phyloP scores from a whole-genome alignment of 345 rosid species.

The Gossypium mustelinum region DNA sequence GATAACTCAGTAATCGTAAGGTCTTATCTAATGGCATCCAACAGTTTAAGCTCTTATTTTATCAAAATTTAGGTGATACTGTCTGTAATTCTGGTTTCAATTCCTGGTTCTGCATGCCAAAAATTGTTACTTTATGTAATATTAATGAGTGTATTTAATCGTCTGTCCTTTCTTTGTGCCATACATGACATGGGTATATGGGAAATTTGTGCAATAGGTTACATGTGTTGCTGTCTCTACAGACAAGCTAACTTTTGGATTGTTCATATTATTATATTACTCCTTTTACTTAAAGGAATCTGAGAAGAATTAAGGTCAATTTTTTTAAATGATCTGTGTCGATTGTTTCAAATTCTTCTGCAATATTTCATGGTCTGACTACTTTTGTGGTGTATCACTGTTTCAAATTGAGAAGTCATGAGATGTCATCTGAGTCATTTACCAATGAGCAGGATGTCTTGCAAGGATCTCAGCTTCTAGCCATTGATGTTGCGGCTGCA shows the following conservation, averaged over 20 bases:
- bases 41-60: not conserved
- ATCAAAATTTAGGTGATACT: not conserved
- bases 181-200: not conserved
- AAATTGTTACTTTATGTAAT: not conserved
- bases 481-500: slow-evolving; percentile 85
- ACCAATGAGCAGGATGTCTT: slow-evolving; percentile 69
- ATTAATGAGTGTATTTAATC: not conserved
- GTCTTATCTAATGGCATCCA: not conserved
- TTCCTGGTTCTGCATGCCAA: not conserved
- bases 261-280: not conserved
- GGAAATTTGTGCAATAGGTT: not conserved
- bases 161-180: not conserved
- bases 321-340: not conserved
- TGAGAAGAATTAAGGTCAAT: not conserved
- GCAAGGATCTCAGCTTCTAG: slow-evolving; percentile 98
- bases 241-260: not conserved
- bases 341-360: not conserved
- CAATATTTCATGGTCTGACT: not conserved
- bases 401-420: slow-evolving; percentile 7
- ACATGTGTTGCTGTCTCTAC: not conserved
- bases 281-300: not conserved
- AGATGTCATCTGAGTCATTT: slow-evolving; percentile 2
- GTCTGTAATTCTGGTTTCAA: not conserved
- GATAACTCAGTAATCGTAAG: not conserved
- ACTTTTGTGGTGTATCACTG: not conserved